These are phyloP conservation scores for Cladosporium sp. DNA, from an alignment of 2,329 filamentous ascomycete genomes.

Conservation along the genomic window DNA sequence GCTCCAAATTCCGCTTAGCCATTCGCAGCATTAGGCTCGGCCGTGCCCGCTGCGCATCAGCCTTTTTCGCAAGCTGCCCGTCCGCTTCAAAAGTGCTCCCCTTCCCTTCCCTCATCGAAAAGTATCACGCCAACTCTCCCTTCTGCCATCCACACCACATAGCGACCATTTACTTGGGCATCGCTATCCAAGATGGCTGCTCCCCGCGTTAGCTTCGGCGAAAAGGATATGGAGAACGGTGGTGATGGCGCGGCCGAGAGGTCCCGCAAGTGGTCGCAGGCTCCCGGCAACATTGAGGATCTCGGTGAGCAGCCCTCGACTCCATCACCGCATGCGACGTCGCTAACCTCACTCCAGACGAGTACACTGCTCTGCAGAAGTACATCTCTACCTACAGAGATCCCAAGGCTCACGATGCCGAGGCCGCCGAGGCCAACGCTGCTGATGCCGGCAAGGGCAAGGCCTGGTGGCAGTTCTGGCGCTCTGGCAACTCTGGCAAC, in stretches of 20 bases:
- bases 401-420: slow-evolving; percentile 47
- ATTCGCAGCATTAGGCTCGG: slow-evolving; percentile 3
- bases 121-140: slow-evolving; percentile 2
- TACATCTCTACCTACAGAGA: slow-evolving; percentile 66
- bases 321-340: slow-evolving; percentile 5
- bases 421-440: slow-evolving; percentile 36
- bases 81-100: slow-evolving; percentile 14
- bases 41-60: background rate
- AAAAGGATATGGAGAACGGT: slow-evolving; percentile 38
- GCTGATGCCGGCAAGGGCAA: slow-evolving; percentile 45
- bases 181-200: slow-evolving; percentile 33
- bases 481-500: slow-evolving; percentile 30
- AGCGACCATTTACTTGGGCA: slow-evolving; percentile 31
- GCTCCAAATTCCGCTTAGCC: slow-evolving; percentile 7
- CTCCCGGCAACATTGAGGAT: slow-evolving; percentile 41
- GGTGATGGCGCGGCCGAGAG: slow-evolving; percentile 27
- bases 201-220: slow-evolving; percentile 36
- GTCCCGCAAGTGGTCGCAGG: slow-evolving; percentile 37
- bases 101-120: slow-evolving; percentile 13
- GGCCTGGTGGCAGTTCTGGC: slow-evolving; percentile 55
- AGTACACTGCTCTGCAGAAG: slow-evolving; percentile 62
- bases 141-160: slow-evolving; percentile 7
- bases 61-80: slow-evolving; percentile 11
- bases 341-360: slow-evolving; percentile 43
- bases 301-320: slow-evolving; percentile 25